Evolutionary conservation across 164 flowering plant species (phyloP).

Genomic region (Saururus chinensis): DNA sequence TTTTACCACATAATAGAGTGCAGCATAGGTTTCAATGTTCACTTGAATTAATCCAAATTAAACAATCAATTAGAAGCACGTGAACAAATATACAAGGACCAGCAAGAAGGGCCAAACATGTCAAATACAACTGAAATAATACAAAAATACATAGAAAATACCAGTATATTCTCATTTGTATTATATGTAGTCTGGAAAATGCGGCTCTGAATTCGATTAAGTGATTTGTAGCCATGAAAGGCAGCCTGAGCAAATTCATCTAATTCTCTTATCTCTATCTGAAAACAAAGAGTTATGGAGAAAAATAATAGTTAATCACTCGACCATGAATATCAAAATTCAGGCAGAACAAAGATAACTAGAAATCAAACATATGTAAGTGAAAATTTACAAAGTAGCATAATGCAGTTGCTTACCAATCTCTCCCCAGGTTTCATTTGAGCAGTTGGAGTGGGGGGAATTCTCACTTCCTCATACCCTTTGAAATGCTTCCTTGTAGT

Average conservation of each 20-base stretch:
- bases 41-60: no score
- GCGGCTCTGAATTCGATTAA: conserved; percentile 94
- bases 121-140: neutral
- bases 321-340: neutral
- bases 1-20: neutral
- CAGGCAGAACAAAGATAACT: neutral
- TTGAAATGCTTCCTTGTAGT: conserved; percentile 73
- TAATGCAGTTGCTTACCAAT: conserved; percentile 43
- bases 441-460: conserved; percentile 82
- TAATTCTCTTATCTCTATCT: conserved; percentile 90
- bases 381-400: neutral
- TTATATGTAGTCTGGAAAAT: conserved; percentile 74
- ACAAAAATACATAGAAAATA: conserved; percentile 8
- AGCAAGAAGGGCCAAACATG: neutral
- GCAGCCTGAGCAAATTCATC: conserved; percentile 99
- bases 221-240: conserved; percentile 78
- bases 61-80: neutral
- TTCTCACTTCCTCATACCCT: conserved; percentile 91
- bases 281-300: conserved; percentile 12
- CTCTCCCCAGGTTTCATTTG: conserved; percentile 93
- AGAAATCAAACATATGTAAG: neutral
- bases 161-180: conserved; percentile 90
- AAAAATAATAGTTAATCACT: neutral
- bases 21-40: neutral
- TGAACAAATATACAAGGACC: neutral